Percentiles rank a stretch among this genome's conserved stretches.
Conservation (phyloP, 805 yeast genomes). For the Candida stauntonica region DNA sequence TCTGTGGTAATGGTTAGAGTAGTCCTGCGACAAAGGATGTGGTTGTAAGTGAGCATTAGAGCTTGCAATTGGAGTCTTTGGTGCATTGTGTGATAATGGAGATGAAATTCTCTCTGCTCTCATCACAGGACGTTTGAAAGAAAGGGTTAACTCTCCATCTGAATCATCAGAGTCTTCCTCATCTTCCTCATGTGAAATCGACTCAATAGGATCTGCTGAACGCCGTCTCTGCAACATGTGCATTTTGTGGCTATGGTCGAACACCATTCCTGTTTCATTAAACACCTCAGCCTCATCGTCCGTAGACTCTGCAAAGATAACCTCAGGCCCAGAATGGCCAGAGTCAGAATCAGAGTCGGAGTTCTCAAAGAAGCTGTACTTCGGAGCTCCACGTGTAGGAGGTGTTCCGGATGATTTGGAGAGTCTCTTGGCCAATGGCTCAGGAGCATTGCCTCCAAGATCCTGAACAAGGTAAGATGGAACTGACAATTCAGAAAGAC, state of each 20-base stretch:
- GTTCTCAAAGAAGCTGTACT: conserved; percentile 24
- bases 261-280: background rate
- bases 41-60: conserved; percentile 25
- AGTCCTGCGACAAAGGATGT: conserved; percentile 7
- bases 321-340: conserved; percentile 15
- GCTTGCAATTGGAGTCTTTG: conserved; percentile 29
- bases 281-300: conserved; percentile 12
- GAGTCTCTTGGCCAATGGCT: background rate
- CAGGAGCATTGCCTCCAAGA: conserved; percentile 4
- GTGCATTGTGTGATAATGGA: conserved; percentile 33
- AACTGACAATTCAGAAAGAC: conserved; percentile 15
- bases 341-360: conserved; percentile 16
- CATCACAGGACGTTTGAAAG: conserved; percentile 1
- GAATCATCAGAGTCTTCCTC: conserved; percentile 20
- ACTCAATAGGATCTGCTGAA: conserved; percentile 2
- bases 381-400: conserved; percentile 19
- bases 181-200: conserved; percentile 29
- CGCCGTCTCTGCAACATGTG: conserved; percentile 1
- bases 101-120: conserved; percentile 28
- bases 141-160: conserved; percentile 10
- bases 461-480: conserved; percentile 17
- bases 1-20: conserved; percentile 39
- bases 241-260: background rate
- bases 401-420: conserved; percentile 10
- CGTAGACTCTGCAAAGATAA: conserved; percentile 14